Evolutionary conservation across 768 basidiomycete genomes (phyloP), one percentile per base, ranked within the genome.

Genomic region (Boletus vinaceobasis): DNA sequence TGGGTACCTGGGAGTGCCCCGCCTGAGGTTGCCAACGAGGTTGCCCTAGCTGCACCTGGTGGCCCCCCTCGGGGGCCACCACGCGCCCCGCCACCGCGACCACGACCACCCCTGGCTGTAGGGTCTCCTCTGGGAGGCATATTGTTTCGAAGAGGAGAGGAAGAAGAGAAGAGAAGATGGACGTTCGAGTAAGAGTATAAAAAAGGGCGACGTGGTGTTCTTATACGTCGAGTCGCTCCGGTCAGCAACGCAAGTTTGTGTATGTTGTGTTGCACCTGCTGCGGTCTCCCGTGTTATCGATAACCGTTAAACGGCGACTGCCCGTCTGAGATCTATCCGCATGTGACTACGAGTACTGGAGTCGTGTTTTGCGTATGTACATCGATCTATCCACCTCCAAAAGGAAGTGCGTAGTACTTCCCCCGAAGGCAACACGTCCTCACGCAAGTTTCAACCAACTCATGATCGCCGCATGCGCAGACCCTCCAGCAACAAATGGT

Each of bases 381-480:
- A 51, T 38, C 23, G 23, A 4, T 23, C 33, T 17, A 26, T 31
- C 43, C 23, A 42, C 38, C 21, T 44, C 33, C 31, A 51, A 52
- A 62, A 33, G 33, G 49, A 55, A 50, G 37, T 42, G 11, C 21
- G 39, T 26, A 48, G 14, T 13, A 42, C 39, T 23, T 6, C 39
- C 13, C 21, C 14, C 23, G 23, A 23, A 23, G 23, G 23, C 23
- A 23, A 23, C 23, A 23, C 23, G 23, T 4, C 43, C n/a, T 63
- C 51, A 67, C 29, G 38, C 67, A 35, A 59, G 54, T 40, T 67
- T 65, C 45, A 90, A 68, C 89, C 90, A 93, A 50, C 74, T 73
- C 48, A 90, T 67, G 46, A 92, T 80, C 62, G 77, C 74, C 2
- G 72, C 65, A 60, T 86, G 78, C 13, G 82, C 82, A 53, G 75